Base-by-base conservation (phyloP, 2,329 filamentous ascomycete genomes). In the Microcyclosporella mali region DNA sequence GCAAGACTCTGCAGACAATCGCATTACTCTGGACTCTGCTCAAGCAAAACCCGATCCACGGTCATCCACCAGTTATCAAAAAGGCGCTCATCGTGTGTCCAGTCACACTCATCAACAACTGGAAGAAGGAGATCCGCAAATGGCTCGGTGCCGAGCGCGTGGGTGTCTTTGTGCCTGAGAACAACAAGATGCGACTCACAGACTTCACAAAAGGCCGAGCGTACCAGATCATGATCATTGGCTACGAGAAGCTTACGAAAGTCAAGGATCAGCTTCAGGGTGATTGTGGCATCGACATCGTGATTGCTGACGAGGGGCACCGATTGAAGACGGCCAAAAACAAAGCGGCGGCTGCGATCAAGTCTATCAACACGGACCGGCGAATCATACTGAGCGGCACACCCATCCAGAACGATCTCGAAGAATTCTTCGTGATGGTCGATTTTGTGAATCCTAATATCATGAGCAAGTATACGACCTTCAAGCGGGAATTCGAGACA, bases 31-130 rank as follows among this genome's bases (percentile, higher is more conserved):
- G 82, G 82, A 86, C 82, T 1, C 61, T 86, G 27, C 64, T 86
- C 48, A 85, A 85, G 60, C 82, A 86, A 56, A 85, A 82, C 56
- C 81, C 82, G 0, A 70, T 84, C 4, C 70, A 79, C 51, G 75
- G 75, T 30, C 71, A 68, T 19, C 55, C 66, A 2, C 78, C 81
- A 2, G 75, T 85, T 1, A 72, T 86, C 35, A 82, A 76, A 51
- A 86, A 85, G 56, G 82, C 82, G 1, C 65, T 87, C 36, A 81
- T 87, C 47, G 82, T 86, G 2, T 86, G 83, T 51, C 83, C 83
- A 0, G 83, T 84, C 4, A 83, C 81, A 1, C 64, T 86, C 8
- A 84, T 85, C 49, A 77, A 78, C 46, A 87, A 87, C 50, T 87
- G 83, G 82, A 74, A 77, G 42, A 80, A 80, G 51, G 83, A 87